phyloP scores from a whole-genome alignment of 345 rosid species.

The Physaria fendleri region DNA sequence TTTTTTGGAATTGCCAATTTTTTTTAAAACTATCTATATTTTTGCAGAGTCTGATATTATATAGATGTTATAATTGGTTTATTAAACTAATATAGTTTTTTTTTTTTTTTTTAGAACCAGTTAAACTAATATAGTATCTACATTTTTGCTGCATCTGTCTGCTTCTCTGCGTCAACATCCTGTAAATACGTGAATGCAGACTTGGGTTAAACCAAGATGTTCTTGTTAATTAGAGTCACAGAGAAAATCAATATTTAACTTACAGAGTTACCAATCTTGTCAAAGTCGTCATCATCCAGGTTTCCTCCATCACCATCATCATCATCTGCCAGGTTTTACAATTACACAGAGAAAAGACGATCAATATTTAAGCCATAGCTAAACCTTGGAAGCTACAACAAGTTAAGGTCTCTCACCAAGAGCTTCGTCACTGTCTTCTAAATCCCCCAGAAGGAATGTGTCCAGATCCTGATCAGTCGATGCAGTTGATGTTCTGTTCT shows the following conservation, averaged over 20 bases:
- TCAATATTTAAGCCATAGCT: not conserved
- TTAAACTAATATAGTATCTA: constrained; percentile 11
- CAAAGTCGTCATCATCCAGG: constrained; percentile 88
- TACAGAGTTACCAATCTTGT: constrained; percentile 84
- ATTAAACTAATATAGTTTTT: too few species aligned
- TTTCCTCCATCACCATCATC: constrained; percentile 36
- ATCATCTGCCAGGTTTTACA: constrained; percentile 45
- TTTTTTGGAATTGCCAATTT: too few species aligned
- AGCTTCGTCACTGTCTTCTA: constrained; percentile 80
- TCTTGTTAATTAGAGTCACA: not conserved
- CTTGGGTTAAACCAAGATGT: not conserved
- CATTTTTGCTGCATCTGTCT: constrained; percentile 9
- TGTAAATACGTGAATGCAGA: constrained; percentile 20
- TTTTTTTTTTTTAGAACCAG: too few species aligned
- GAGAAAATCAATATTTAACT: constrained; percentile 24
- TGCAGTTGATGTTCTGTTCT: constrained; percentile 45
- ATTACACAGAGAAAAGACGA: constrained; percentile 1
- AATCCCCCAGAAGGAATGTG: constrained; percentile 82
- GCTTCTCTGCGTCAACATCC: constrained; percentile 66
- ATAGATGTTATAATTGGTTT: too few species aligned
- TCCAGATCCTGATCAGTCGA: constrained; percentile 85
- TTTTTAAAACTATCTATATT: too few species aligned
- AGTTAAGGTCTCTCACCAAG: constrained; percentile 42
- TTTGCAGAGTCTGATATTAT: too few species aligned
- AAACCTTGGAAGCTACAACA: constrained; percentile 1